phyloP scores from a whole-genome alignment of 176 grass and related monocot species.

The Juncus inflexus region DNA sequence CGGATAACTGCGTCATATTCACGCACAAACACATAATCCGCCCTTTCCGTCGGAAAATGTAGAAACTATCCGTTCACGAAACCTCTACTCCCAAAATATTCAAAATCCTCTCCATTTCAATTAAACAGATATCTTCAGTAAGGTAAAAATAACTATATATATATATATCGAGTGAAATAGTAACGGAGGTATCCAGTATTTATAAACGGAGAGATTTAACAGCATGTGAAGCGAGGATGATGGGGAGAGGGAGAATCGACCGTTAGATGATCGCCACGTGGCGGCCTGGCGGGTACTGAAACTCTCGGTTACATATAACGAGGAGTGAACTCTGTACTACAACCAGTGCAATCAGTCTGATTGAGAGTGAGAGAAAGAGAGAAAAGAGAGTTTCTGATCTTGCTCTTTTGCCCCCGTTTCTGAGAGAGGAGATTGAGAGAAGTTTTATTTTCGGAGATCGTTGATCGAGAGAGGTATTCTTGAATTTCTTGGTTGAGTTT shows the following conservation, averaged over 20 bases:
- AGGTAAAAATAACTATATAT: too few species aligned
- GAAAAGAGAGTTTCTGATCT: too few species aligned
- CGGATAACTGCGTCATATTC: too few species aligned
- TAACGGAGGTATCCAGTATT: not conserved
- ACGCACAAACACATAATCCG: too few species aligned
- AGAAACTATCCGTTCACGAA: too few species aligned
- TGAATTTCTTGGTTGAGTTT: not conserved
- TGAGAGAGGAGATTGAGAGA: constrained; percentile 10
- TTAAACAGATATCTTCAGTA: too few species aligned
- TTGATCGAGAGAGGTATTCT: constrained; percentile 21
- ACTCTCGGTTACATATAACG: constrained; percentile 16
- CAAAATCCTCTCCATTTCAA: too few species aligned
- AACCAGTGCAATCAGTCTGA: constrained; percentile 3
- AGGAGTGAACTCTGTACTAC: not conserved
- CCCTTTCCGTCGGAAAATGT: too few species aligned
- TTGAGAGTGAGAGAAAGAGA: not conserved
- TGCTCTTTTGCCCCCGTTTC: not conserved
- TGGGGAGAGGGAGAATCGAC: not conserved
- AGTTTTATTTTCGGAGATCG: not conserved
- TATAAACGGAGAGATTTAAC: not conserved
- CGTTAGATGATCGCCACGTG: constrained; percentile 10
- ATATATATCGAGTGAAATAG: too few species aligned
- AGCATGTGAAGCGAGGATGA: constrained; percentile 17
- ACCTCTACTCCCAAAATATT: too few species aligned
- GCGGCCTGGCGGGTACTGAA: constrained; percentile 14